Base-by-base conservation (phyloP, 177 flowering plant genomes). In the Vitis hybrid region DNA sequence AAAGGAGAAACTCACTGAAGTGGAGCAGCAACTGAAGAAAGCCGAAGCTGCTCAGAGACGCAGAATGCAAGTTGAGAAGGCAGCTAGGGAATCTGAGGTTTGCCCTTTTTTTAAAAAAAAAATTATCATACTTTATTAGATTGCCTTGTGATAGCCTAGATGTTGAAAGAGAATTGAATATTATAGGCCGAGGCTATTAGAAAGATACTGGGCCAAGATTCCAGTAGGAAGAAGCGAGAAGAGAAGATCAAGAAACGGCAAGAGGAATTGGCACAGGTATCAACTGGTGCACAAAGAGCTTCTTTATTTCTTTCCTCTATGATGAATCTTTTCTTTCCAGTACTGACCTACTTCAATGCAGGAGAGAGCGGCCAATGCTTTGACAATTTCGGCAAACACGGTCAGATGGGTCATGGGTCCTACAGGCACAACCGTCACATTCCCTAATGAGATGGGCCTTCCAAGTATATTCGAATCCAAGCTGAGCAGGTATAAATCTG, bases 31-130 rank as follows among this genome's bases (percentile, higher is more conserved):
- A 69, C 68, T 83, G 67, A 86, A 84, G 86, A 83, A 82, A 67
- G 84, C 84, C 55, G 90, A 86, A 74, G 90, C 90, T 74, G 85
- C 87, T 66, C 86, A 82, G 72, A 81, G 86, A 62, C 85, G 88
- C 17, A 78, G 76, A 70, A 70, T 77, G 77, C 90, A 83, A 72
- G 73, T 79, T n/a, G 90, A 84, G 70, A 86, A 86, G 65, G 88
- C 90, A 19, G 88, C 86, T 50, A 61, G 69, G 72, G 90, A 86
- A 51, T 80, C 82, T 52, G 79, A 86, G 88, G 90, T 86, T 56
- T 70, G 80, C 2, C 24, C 18, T 35, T 13, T 46, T 17, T 48
- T 2, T 2, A 1, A 40, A 40, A 40, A 40, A 6, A 40, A 1
- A 40, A 40, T 40, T 6, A 40, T 65, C 18, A 15, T 56, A 48